Percentiles rank a stretch among this genome's conserved stretches.
Evolutionary conservation across 75 land plant genomes (phyloP).

Genomic region (Pinus tabuliformis): DNA sequence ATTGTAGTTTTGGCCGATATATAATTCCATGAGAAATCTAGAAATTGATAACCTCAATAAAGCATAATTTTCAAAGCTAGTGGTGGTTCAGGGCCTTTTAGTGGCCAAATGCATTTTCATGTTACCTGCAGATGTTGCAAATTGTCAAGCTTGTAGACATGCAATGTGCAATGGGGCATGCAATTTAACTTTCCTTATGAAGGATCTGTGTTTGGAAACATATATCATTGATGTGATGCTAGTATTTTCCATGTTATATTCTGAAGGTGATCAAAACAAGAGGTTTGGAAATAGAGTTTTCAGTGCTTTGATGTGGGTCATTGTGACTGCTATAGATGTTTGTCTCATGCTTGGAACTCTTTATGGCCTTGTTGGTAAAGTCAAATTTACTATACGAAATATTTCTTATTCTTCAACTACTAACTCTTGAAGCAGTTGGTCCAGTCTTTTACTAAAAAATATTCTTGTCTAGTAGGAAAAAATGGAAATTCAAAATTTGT

Average conservation of each 20-base stretch:
- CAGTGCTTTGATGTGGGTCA: constrained; percentile 79
- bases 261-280: constrained; percentile 97
- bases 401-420: constrained; percentile 56
- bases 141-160: constrained; percentile 80
- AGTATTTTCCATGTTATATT: constrained; percentile 95
- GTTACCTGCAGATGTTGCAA: constrained; percentile 94
- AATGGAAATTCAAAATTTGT: constrained; percentile 22
- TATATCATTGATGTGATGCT: constrained; percentile 85
- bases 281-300: constrained; percentile 53
- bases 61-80: constrained; percentile 94
- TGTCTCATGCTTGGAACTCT: constrained; percentile 82
- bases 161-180: constrained; percentile 84
- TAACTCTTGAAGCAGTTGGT: constrained; percentile 58
- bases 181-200: constrained; percentile 91
- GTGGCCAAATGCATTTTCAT: constrained; percentile 59
- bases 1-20: no score
- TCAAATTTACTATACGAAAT: constrained; percentile 87
- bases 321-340: constrained; percentile 60
- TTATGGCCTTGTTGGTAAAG: constrained; percentile 82
- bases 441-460: constrained; percentile 46
- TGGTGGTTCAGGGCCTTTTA: constrained; percentile 86
- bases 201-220: constrained; percentile 85
- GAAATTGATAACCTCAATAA: constrained; percentile 76
- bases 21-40: no score
- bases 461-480: constrained; percentile 54